Evolutionary conservation across 352 stramenopile genomes (phyloP).

Genomic region (Pythium graminicola): DNA sequence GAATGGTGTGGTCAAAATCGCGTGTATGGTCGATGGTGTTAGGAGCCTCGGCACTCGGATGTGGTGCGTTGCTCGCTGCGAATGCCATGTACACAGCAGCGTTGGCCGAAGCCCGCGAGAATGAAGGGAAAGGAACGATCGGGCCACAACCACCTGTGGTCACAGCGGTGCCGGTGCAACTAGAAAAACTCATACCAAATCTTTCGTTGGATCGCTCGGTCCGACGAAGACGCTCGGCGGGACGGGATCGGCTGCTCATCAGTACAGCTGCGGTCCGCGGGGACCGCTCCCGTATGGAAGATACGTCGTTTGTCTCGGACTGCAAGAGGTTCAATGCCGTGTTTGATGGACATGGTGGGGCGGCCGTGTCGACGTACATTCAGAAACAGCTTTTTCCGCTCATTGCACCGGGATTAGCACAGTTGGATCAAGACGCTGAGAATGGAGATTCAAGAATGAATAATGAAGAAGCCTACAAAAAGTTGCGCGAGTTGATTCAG

Average conservation of each 20-base stretch:
- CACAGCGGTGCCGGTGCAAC: not conserved
- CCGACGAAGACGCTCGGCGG: constrained; percentile 12
- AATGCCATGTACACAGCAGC: not conserved
- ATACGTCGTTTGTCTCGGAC: constrained; percentile 71
- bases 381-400: constrained; percentile 51
- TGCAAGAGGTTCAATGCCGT: constrained; percentile 79
- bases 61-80: constrained; percentile 9
- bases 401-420: constrained; percentile 40
- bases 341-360: constrained; percentile 79
- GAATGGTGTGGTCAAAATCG: constrained; percentile 1
- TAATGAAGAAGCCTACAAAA: constrained; percentile 25
- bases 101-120: not conserved
- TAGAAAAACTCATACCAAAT: constrained; percentile 1
- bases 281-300: constrained; percentile 76
- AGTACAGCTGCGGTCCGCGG: constrained; percentile 69
- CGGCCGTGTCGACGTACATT: constrained; percentile 59
- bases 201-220: constrained; percentile 5
- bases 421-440: constrained; percentile 31
- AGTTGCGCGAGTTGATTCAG: constrained; percentile 36
- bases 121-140: not conserved
- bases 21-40: constrained; percentile 11
- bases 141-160: not conserved
- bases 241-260: constrained; percentile 34
- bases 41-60: constrained; percentile 18
- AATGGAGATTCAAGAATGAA: constrained; percentile 17